phyloP scores from a whole-genome alignment of 768 basidiomycete species.

The Suillus spraguei region DNA sequence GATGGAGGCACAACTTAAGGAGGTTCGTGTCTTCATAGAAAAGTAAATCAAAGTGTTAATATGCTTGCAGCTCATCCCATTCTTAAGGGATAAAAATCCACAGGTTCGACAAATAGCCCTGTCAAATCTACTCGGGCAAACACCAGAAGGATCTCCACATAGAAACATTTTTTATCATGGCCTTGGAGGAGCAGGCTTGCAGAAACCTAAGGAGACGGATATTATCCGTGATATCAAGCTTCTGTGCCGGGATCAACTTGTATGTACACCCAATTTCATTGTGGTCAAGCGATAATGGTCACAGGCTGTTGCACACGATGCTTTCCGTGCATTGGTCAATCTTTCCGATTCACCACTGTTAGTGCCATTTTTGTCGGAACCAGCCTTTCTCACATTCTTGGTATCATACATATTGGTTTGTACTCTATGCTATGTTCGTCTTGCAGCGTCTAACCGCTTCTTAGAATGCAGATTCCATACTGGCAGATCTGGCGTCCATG shows the following conservation, averaged over 20 bases:
- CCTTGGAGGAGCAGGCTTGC: constrained; percentile 56
- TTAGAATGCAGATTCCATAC: constrained; percentile 87
- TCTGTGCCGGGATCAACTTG: constrained; percentile 88
- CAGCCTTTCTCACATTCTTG: constrained; percentile 75
- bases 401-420: constrained; percentile 87
- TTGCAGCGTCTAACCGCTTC: constrained; percentile 14
- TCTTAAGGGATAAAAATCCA: constrained; percentile 84
- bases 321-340: constrained; percentile 92
- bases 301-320: constrained; percentile 91
- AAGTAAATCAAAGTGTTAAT: constrained; percentile 17
- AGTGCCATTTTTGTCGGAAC: constrained; percentile 65
- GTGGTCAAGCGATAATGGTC: constrained; percentile 18
- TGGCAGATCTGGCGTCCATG: constrained; percentile 97
- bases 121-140: constrained; percentile 80
- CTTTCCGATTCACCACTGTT: constrained; percentile 83
- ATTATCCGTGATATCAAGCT: constrained; percentile 81
- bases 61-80: constrained; percentile 66
- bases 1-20: constrained; percentile 42
- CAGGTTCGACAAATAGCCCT: constrained; percentile 88
- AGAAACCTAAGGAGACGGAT: constrained; percentile 63
- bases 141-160: constrained; percentile 68
- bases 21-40: constrained; percentile 31
- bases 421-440: constrained; percentile 5
- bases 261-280: constrained; percentile 33
- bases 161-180: constrained; percentile 76